Conservation (phyloP, 345 rosid species). For the Populus euphratica region DNA sequence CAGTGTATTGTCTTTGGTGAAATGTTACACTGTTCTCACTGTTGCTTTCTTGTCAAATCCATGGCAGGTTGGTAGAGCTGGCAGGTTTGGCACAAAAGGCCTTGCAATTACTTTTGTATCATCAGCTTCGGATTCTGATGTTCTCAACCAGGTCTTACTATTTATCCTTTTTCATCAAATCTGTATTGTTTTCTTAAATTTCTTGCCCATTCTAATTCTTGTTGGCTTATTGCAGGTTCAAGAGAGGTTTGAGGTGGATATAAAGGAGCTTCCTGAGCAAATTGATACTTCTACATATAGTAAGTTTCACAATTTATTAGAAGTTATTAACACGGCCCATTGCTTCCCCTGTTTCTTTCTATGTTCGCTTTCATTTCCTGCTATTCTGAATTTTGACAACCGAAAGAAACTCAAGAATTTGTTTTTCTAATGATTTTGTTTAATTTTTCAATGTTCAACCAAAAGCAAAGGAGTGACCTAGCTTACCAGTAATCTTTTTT, state of each 20-base stretch:
- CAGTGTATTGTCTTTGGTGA: neutral
- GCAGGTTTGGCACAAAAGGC: conserved; percentile 98
- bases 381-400: neutral
- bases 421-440: neutral
- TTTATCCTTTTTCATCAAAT: neutral
- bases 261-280: conserved; percentile 95
- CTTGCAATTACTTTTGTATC: conserved; percentile 96
- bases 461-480: neutral
- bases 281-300: conserved; percentile 93
- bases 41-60: neutral
- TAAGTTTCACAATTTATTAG: conserved; percentile 24
- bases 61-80: conserved; percentile 91
- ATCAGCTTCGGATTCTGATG: conserved; percentile 82
- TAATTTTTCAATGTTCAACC: neutral
- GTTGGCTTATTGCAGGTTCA: conserved; percentile 53
- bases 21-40: conserved; percentile 2
- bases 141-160: conserved; percentile 76
- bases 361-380: neutral
- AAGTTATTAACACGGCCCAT: neutral
- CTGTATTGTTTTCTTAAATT: neutral
- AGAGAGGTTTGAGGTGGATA: conserved; percentile 93
- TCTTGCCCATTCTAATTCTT: neutral
- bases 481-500: neutral
- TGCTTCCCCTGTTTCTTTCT: neutral
- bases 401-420: neutral